Percentiles rank a stretch among this genome's conserved stretches.
phyloP scores from a whole-genome alignment of 257 asterid genomes.

The Solanum pimpinellifolium region DNA sequence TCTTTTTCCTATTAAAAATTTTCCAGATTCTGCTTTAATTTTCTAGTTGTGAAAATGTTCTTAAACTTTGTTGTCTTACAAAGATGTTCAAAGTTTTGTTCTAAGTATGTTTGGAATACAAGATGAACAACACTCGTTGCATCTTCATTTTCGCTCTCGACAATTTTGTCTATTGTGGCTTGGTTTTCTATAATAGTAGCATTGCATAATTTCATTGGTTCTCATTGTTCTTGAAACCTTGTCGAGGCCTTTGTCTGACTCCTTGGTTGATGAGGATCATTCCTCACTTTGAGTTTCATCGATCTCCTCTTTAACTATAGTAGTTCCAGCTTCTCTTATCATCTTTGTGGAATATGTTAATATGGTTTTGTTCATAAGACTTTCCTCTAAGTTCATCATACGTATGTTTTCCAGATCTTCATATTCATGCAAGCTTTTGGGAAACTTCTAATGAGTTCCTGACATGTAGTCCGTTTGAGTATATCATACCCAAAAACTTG shows the following conservation, averaged over 20 bases:
- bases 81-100: too few species aligned
- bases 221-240: not conserved
- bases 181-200: not conserved
- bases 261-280: not conserved
- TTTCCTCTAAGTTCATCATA: not conserved
- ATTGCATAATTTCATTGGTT: not conserved
- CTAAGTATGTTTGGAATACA: too few species aligned
- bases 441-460: not conserved
- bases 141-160: not conserved
- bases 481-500: too few species aligned
- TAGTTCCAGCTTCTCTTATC: not conserved
- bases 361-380: not conserved
- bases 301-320: not conserved
- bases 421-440: not conserved
- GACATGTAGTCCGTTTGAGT: too few species aligned
- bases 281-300: not conserved
- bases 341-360: not conserved
- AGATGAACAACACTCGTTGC: too few species aligned
- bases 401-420: too few species aligned
- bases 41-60: too few species aligned
- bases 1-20: too few species aligned
- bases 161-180: too few species aligned
- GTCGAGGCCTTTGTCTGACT: not conserved
- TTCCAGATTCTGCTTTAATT: too few species aligned
- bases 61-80: too few species aligned